Conservation (phyloP, 169 alveolate genomes). For the Cystoisospora suis region DNA sequence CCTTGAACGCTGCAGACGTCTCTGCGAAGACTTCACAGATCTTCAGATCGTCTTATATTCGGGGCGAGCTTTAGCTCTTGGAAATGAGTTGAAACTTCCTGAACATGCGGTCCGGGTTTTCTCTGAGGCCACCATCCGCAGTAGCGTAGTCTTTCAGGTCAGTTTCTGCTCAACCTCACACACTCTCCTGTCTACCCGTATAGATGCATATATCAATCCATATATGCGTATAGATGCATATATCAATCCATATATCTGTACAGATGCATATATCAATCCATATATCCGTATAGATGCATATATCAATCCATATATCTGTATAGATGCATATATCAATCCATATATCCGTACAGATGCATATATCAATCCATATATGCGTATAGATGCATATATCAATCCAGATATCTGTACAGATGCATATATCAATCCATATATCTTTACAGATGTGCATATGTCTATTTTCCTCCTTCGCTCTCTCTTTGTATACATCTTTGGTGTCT, state of each 20-base stretch:
- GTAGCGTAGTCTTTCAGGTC: constrained; percentile 51
- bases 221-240: neutral
- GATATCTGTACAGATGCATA: neutral
- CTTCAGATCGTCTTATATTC: constrained; percentile 25
- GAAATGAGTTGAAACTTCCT: neutral
- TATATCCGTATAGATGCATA: neutral
- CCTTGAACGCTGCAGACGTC: constrained; percentile 31
- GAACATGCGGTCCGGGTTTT: neutral
- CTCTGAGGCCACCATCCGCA: constrained; percentile 50
- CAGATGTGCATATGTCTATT: neutral
- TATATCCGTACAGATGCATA: neutral
- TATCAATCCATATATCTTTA: neutral
- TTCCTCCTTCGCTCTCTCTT: neutral
- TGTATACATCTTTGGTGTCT: too few relatives aligned
- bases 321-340: neutral
- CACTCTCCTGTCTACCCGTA: neutral
- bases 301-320: neutral
- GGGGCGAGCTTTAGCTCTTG: constrained; percentile 24
- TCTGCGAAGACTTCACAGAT: constrained; percentile 38
- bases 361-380: neutral
- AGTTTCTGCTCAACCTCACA: neutral
- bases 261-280: too few relatives aligned
- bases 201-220: neutral
- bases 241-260: neutral
- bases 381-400: too few relatives aligned